These are phyloP conservation scores for Lonicera japonica DNA, from an alignment of 129 eudicot genomes.

Conservation along the genomic window DNA sequence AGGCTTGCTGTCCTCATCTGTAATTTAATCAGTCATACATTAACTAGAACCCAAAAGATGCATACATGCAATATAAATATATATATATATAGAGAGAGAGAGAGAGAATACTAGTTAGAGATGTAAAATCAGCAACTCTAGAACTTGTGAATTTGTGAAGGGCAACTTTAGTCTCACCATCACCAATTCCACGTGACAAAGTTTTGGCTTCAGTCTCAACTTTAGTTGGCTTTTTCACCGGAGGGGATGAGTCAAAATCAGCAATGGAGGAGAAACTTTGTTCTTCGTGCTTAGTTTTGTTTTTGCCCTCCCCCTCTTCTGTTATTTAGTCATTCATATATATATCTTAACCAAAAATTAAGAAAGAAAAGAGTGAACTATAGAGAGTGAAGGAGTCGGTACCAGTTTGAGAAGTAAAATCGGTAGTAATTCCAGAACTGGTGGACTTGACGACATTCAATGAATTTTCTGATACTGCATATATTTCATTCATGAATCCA, in stretches of 20 bases:
- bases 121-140: constrained; percentile 21
- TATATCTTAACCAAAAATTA: too few relatives aligned
- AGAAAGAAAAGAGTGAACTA: not conserved
- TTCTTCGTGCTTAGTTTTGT: constrained; percentile 10
- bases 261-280: constrained; percentile 25
- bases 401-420: too few relatives aligned
- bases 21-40: constrained; percentile 7
- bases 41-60: constrained; percentile 8
- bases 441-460: constrained; percentile 9
- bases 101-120: constrained; percentile 23
- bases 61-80: too few relatives aligned
- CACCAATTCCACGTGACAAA: not conserved
- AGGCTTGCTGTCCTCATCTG: constrained; percentile 29
- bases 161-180: constrained; percentile 13
- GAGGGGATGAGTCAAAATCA: constrained; percentile 64
- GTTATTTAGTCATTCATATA: constrained; percentile 10
- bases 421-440: constrained; percentile 2
- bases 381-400: not conserved
- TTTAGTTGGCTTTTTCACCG: constrained; percentile 20
- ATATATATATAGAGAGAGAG: not conserved
- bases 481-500: constrained; percentile 12
- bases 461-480: constrained; percentile 12
- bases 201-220: not conserved
- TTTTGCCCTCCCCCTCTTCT: constrained; percentile 19
- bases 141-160: constrained; percentile 14